Evolutionary conservation across 2,329 filamentous ascomycete species (phyloP), one percentile per base, ranked within the genome.

Genomic region (Curvularia lunata): DNA sequence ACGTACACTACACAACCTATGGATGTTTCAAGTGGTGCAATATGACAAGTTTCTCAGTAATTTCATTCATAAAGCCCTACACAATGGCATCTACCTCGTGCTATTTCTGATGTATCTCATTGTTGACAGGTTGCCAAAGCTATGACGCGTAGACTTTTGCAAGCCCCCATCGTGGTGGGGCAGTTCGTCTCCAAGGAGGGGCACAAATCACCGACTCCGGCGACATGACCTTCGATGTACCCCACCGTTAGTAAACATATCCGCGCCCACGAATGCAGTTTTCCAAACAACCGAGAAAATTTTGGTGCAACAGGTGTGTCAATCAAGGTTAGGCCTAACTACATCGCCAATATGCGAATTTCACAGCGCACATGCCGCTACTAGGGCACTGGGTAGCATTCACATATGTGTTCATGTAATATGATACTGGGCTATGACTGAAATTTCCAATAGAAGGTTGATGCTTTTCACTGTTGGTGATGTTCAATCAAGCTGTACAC

Each of bases 1-100:
- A 53, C 58, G 13, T 61, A 63, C 61, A 64, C 59, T 62, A 64
- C 61, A 63, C 62, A 64, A 64, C 63, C 58, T 34, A 46, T 59
- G 40, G 47, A 45, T 52, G 48, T 42, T 42, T 28, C 37, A 42
- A 58, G 46, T 50, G 46, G 52, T 58, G 58, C 55, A 54, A 52
- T 56, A 55, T 58, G 37, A 38, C 46, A 38, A 10, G 10, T 2
- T 40, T 18, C 0, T 0, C 0, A 1, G 1, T 19, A 21, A 19
- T 5, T 19, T 7, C 8, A 1, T 5, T 3, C 12, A 52, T 54
- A 25, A 37, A 9, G 16, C 37, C 12, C 7, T 19, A 1, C 13
- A 7, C 1, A 12, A 12, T n/a, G 21, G 16, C 12, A 28, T 28
- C 2, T 18, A 0, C 10, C 28, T 1, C 6, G 0, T 34, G 7